phyloP scores from a whole-genome alignment of 1,139 yeast genomes.

The Kluyveromyces marxianus region DNA sequence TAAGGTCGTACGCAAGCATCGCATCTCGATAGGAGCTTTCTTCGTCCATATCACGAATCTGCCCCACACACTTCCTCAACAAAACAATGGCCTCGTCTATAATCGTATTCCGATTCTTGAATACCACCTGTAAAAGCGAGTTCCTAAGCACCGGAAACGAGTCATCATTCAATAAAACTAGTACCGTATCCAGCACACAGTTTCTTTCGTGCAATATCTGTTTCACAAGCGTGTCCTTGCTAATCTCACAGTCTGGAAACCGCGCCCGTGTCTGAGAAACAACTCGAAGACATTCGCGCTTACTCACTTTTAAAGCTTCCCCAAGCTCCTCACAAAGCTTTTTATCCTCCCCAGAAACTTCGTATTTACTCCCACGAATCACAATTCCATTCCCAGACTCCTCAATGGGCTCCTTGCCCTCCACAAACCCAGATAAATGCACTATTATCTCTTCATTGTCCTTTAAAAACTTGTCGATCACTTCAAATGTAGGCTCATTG shows the following conservation, averaged over 20 bases:
- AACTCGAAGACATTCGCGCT: conserved; percentile 40
- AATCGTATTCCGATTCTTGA: conserved; percentile 29
- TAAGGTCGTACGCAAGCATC: conserved; percentile 39
- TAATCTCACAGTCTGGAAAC: conserved; percentile 32
- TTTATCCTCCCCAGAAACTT: conserved; percentile 7
- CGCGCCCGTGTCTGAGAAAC: conserved; percentile 37
- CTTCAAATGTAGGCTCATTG: conserved; percentile 3
- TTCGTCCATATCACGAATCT: conserved; percentile 7
- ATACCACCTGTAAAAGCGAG: conserved; percentile 37
- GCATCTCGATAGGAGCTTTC: conserved; percentile 12
- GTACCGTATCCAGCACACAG: conserved; percentile 35
- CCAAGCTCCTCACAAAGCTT: conserved; percentile 13
- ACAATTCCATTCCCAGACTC: not conserved
- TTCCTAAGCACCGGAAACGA: conserved; percentile 32
- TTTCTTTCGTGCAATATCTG: conserved; percentile 27
- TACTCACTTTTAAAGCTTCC: conserved; percentile 26
- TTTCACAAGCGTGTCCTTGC: conserved; percentile 16
- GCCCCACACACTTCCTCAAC: conserved; percentile 14
- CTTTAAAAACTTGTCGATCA: conserved; percentile 7
- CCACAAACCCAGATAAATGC: conserved; percentile 7
- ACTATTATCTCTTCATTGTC: conserved; percentile 5
- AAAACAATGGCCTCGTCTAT: conserved; percentile 26
- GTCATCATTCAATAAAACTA: conserved; percentile 35
- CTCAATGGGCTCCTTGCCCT: not conserved
- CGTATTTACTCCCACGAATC: conserved; percentile 7